Evolutionary conservation across 352 stramenopile species (phyloP), one percentile per base, ranked within the genome.

Genomic region (Globisporangium solare): DNA sequence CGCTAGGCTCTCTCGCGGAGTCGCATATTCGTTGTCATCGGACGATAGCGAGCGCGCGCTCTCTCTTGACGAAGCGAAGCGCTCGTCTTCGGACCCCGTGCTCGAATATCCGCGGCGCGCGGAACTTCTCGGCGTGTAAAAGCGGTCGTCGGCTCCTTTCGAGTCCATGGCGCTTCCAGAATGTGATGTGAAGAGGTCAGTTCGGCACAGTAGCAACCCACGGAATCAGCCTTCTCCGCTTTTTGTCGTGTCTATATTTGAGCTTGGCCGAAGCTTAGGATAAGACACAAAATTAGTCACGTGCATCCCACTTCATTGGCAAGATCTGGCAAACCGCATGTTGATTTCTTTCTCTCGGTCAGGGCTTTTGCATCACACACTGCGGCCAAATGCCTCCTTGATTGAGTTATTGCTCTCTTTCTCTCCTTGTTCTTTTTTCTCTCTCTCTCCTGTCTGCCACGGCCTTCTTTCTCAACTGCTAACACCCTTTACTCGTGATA

Each of bases 91-190:
- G 0, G 73, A 87, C n/a, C 66, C 60, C 10, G 37, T 52, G 35
- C 75, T 85, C 8, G 73, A 78, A 53, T 86, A 83, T 21, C 76
- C 76, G 39, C 74, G 71, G 14, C 75, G 65, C 32, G 77, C 74
- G 7, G 80, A 90, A 46, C 66, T 79, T 35, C 77, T 71, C 37
- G 75, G 75, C 22, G 77, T 88, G 74, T 83, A 78, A 61, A 90
- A 88, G 31, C 73, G 70, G 15, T 90, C 77, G 48, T 88, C 74
- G 8, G 22, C 41, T 22, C 17, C 53, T 52, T 86, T 86, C 2
- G 63, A 54, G 22, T 86, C 69, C 79, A 83, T 86, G 10, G 21
- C 58, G 2, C 24, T 32, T 45, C 14, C 18, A 53, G 42, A 13
- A n/a, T 27, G 51, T 20, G 31, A 15, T 41, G 40, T 40, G 2